Conservation (phyloP, 768 basidiomycete species). For the Phaeolepiota aurea region DNA sequence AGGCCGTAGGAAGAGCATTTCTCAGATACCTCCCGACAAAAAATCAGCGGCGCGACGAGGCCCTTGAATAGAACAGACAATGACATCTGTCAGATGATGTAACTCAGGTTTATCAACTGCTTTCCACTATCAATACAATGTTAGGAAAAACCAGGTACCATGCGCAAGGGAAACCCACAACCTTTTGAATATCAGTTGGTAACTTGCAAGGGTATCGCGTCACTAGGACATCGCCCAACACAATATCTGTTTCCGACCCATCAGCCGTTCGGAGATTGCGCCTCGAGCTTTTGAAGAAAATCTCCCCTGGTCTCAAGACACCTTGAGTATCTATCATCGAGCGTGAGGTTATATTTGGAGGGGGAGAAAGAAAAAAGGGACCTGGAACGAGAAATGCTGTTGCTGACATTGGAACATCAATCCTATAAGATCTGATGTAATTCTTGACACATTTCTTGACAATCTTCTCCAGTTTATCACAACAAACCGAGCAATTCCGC, state of each 20-base stretch:
- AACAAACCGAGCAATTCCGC: conserved; percentile 34
- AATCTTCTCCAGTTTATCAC: conserved; percentile 44
- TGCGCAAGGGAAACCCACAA: conserved; percentile 17
- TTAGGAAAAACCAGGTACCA: conserved; percentile 1
- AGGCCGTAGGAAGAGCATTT: too few species aligned
- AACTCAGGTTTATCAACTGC: conserved; percentile 47
- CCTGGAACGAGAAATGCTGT: conserved; percentile 59
- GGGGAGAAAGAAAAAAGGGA: conserved; percentile 9
- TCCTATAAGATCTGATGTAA: conserved; percentile 32
- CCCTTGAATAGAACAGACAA: conserved; percentile 47
- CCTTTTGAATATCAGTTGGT: conserved; percentile 61
- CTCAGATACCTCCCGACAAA: conserved; percentile 47
- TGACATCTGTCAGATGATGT: conserved; percentile 43
- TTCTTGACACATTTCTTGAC: conserved; percentile 34
- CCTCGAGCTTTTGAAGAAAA: conserved; percentile 46
- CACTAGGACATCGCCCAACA: conserved; percentile 51
- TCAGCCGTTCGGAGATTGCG: conserved; percentile 30
- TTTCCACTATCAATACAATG: too few species aligned
- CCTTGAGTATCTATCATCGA: conserved; percentile 37
- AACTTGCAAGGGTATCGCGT: conserved; percentile 66
- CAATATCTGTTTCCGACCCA: conserved; percentile 37
- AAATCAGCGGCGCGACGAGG: conserved; percentile 51
- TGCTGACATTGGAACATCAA: conserved; percentile 49
- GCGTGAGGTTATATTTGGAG: not conserved
- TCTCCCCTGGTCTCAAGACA: conserved; percentile 42